phyloP scores from a whole-genome alignment of 2,329 filamentous ascomycete species.

The Colletotrichum sp. region DNA sequence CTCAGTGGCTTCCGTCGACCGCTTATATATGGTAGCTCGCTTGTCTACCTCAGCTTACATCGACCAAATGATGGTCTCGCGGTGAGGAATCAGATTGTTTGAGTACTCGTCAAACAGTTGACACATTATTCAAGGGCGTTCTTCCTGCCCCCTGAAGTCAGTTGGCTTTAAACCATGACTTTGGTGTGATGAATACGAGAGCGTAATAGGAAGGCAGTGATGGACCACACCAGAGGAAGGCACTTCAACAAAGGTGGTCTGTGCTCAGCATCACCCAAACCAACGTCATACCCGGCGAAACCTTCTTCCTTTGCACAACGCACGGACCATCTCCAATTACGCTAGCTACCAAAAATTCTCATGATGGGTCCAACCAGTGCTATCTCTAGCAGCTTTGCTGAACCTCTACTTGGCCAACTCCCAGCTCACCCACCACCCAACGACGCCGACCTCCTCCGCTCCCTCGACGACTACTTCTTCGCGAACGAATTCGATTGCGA shows the following conservation, averaged over 20 bases:
- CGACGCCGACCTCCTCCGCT: background rate
- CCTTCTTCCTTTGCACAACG: background rate
- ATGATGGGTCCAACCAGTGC: constrained; percentile 10
- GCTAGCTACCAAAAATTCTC: constrained; percentile 20
- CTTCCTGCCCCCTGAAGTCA: background rate
- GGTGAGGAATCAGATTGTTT: background rate
- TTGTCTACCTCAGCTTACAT: background rate
- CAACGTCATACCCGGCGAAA: constrained; percentile 13
- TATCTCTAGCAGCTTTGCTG: constrained; percentile 10
- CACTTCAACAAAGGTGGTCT: background rate
- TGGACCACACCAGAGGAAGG: background rate
- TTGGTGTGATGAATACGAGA: background rate
- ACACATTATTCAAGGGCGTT: background rate
- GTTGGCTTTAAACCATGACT: background rate
- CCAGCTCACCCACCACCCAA: constrained; percentile 7
- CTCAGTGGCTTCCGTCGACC: no score
- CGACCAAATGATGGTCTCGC: background rate
- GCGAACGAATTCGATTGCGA: background rate
- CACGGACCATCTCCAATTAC: background rate
- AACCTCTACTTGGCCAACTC: background rate
- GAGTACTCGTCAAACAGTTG: no score
- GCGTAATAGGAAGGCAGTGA: background rate
- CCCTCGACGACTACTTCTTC: background rate
- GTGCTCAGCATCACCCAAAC: background rate
- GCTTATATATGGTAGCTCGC: background rate